A percentile compares a stretch with the other conserved stretches of the same genome.
phyloP scores from a whole-genome alignment of 2,329 filamentous ascomycete species.

The Volutella citrinella region DNA sequence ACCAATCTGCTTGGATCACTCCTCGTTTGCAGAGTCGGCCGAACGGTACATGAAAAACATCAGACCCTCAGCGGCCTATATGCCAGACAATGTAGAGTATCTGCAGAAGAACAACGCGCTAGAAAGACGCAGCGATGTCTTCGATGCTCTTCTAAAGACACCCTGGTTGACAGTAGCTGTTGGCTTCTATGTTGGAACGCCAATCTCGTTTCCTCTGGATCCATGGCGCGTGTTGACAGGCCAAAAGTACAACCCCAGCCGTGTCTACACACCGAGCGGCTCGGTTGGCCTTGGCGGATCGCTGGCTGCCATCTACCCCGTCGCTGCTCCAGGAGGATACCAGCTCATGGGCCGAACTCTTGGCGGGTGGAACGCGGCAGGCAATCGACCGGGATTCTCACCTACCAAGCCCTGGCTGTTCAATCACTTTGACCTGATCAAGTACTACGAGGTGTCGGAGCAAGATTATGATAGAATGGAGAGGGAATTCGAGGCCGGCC shows the following conservation, averaged over 20 bases:
- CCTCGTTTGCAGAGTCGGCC: slow-evolving; percentile 31
- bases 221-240: slow-evolving; percentile 19
- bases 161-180: slow-evolving; percentile 29
- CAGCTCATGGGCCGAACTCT: slow-evolving; percentile 32
- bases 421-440: slow-evolving; percentile 32
- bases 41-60: slow-evolving; percentile 58
- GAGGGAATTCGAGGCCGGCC: slow-evolving; percentile 27
- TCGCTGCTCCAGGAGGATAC: slow-evolving; percentile 38
- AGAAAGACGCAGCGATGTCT: slow-evolving; percentile 26
- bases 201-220: slow-evolving; percentile 28
- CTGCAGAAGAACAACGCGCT: slow-evolving; percentile 35
- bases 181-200: slow-evolving; percentile 36
- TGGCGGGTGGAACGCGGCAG: slow-evolving; percentile 33
- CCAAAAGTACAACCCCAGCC: slow-evolving; percentile 33
- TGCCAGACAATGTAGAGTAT: slow-evolving; percentile 59
- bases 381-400: slow-evolving; percentile 29
- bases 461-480: slow-evolving; percentile 29
- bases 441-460: slow-evolving; percentile 31
- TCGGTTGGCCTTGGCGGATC: slow-evolving; percentile 36
- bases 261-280: slow-evolving; percentile 33
- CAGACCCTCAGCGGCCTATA: slow-evolving; percentile 55
- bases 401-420: slow-evolving; percentile 33
- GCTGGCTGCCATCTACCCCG: slow-evolving; percentile 34
- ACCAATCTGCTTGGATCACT: slow-evolving; percentile 29
- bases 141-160: slow-evolving; percentile 30